phyloP scores from a whole-genome alignment of 2,329 filamentous ascomycete species.

The Stagonosporopsis tanaceti region DNA sequence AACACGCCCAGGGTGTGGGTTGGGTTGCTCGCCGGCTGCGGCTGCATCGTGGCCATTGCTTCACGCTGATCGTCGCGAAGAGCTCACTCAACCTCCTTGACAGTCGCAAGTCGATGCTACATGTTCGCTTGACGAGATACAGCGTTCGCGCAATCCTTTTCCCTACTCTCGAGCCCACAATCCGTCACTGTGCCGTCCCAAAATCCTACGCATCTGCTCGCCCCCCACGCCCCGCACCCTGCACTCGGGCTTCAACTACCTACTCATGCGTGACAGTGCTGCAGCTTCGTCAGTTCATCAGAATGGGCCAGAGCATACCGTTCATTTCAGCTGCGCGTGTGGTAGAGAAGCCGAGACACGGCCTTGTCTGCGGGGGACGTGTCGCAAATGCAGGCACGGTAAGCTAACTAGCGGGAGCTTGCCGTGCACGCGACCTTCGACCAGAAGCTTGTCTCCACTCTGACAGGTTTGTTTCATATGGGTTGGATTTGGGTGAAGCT shows the following conservation, averaged over 20 bases:
- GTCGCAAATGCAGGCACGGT: slow-evolving; percentile 24
- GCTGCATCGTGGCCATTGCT: background rate
- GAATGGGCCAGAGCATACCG: background rate
- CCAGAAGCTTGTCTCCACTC: slow-evolving; percentile 27
- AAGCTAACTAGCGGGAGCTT: slow-evolving; percentile 35
- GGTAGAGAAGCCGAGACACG: slow-evolving; percentile 2
- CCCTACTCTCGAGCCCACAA: background rate
- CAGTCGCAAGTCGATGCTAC: background rate
- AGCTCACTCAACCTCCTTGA: background rate
- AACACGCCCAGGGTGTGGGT: background rate
- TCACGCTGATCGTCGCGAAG: background rate
- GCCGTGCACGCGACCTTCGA: slow-evolving; percentile 21
- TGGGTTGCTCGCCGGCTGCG: background rate
- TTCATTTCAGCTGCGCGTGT: background rate
- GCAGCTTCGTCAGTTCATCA: no score
- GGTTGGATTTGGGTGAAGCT: background rate
- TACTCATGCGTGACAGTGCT: background rate
- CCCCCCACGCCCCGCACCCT: background rate
- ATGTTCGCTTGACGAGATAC: background rate
- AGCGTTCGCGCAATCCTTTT: slow-evolving; percentile 6
- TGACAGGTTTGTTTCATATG: slow-evolving; percentile 5
- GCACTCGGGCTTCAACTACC: background rate
- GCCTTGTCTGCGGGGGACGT: slow-evolving; percentile 10
- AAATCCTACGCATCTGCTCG: background rate
- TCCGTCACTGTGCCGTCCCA: background rate